Evolutionary conservation across 768 basidiomycete species (phyloP), one percentile per base, ranked within the genome.

Genomic region (Amanita jacksonii): DNA sequence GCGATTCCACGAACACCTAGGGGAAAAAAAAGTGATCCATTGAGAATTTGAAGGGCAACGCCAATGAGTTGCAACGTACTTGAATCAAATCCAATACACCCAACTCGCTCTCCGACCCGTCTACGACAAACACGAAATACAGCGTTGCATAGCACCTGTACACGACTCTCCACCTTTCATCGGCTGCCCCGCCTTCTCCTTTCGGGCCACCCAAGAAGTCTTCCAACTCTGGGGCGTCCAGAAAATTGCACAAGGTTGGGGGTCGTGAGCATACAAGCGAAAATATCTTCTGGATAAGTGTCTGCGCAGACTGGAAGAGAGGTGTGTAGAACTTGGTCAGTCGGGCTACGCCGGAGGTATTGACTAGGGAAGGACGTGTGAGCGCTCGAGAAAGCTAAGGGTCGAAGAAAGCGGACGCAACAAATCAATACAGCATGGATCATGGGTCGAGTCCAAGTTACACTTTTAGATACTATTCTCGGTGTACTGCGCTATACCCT

Each of bases 61-160:
- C 9, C n/a, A 10, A 32, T 28, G 20, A 9, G 16, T 20, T 8
- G 24, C 16, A 31, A 22, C 9, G 23, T 19, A 55, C 93, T 74
- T 99, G 96, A 39, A 99, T 97, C 49, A 99, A 65, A 58, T 99
- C 96, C 35, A 99, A 66, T 51, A 98, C 85, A 3, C 94, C 96
- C 18, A 99, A 73, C 63, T 98, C 96, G 55, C 92, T 97, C 67
- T 99, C 96, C 13, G 89, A 86, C 20, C 81, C 81, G 57, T 98
- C 94, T 4, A 98, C 93, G 4, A 98, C 89, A 61, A 98, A 93
- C 9, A 94, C 91, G 56, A 99, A 98, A 63, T 89, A 91, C 30
- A 99, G 73, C 1, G 94, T 98, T 3, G 94, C 94, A 60, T 97
- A 98, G 62, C 81, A 90, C 41, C 94, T 70, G 62, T 98, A 98